Evolutionary conservation across 805 yeast species (phyloP).

Genomic region (Spathaspora passalidarum): DNA sequence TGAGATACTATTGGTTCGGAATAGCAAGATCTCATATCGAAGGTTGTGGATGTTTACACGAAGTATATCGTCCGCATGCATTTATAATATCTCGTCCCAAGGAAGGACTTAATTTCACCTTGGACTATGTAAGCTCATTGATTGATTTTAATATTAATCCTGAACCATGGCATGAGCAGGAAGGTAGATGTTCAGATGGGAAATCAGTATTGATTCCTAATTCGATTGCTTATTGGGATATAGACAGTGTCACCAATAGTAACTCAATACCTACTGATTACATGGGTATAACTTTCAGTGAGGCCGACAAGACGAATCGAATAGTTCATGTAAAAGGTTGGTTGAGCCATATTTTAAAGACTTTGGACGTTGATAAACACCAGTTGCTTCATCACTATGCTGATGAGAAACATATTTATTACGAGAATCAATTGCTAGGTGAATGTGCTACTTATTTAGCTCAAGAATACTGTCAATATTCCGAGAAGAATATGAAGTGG

Average conservation of each 20-base stretch:
- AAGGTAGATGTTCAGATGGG: conserved; percentile 11
- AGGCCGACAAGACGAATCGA: conserved; percentile 25
- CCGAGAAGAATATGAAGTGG: conserved; percentile 1
- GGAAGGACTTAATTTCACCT: neutral
- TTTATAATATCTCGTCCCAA: conserved; percentile 10
- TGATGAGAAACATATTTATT: neutral
- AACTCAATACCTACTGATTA: conserved; percentile 14
- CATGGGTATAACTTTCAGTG: conserved; percentile 24
- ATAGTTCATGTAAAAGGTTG: conserved; percentile 23
- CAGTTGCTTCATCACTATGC: neutral
- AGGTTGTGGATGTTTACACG: conserved; percentile 14
- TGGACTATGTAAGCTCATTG: conserved; percentile 22
- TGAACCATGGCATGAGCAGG: conserved; percentile 16
- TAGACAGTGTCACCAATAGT: neutral
- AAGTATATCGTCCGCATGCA: conserved; percentile 14
- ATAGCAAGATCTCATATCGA: conserved; percentile 14
- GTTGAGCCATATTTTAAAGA: conserved; percentile 10
- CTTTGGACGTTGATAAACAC: conserved; percentile 1
- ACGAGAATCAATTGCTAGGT: conserved; percentile 7
- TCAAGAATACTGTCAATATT: conserved; percentile 7
- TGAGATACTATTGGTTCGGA: conserved; percentile 14
- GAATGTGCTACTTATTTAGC: conserved; percentile 7
- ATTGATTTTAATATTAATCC: conserved; percentile 35
- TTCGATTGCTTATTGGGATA: conserved; percentile 24
- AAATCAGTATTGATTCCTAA: conserved; percentile 29